Base-by-base conservation (phyloP, 2,329 filamentous ascomycete species). In the Colletotrichum tropicale region DNA sequence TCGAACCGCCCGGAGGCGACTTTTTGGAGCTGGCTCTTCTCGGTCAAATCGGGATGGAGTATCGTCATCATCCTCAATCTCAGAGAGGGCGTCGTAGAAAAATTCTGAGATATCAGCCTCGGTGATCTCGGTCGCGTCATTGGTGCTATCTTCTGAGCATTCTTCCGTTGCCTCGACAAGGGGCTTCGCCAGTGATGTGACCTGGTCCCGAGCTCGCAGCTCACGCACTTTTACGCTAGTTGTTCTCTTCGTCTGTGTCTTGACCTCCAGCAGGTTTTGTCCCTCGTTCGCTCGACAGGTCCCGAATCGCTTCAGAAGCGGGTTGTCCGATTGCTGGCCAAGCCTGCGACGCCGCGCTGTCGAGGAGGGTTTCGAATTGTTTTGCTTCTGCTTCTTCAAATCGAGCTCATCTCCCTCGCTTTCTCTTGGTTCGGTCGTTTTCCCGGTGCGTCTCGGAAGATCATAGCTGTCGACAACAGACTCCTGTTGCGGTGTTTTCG, bases 81-180 rank as follows among this genome's bases (percentile, higher is more conserved):
- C 69, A 15, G 74, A 74, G 10, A 34, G 16, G 9, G 74, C 72
- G 18, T 74, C 70, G 12, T 38, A 61, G 16, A 74, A 68, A 32
- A 73, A 76, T 12, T 76, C 74, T 2, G 74, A 76, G 21, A 73
- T 74, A 15, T 74, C 74, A 13, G 70, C 73, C 32, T 75, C 73
- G n/a, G 70, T 67, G n/a, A 76, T 76, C 24, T 76, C 70, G 7
- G 70, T 74, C 21, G 66, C 38, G 64, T 76, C 74, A 15, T 64
- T 16, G 5, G 56, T 32, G 70, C 58, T 74, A 15, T 64, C 48
- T 6, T 43, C 64, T 13, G 74, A 69, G 34, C 55, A 58, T 4
- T 69, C 64, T 15, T 48, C 74, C 8, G 21, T 21, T 13, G 36
- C 60, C 15, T n/a, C 21, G 36, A 48, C 48, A 8, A 28, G n/a